A percentile compares a stretch with the other conserved stretches of the same genome.
Conservation (phyloP, 257 asterid species). For the Sherardia arvensis region DNA sequence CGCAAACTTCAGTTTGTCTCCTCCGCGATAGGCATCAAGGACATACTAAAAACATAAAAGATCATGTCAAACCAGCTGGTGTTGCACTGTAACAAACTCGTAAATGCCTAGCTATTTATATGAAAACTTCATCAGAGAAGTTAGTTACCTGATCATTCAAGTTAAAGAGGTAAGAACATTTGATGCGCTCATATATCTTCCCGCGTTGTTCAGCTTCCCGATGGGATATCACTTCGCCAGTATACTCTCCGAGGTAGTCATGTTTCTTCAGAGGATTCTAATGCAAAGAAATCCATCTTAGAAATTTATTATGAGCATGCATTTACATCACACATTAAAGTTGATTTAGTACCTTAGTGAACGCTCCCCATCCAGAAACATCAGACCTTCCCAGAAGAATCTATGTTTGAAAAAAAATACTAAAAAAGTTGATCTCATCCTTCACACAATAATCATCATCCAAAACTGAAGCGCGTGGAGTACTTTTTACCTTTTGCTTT, state of each 20-base stretch:
- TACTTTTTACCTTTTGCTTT: slow-evolving; percentile 73
- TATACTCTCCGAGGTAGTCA: slow-evolving; percentile 93
- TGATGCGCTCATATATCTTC: slow-evolving; percentile 80
- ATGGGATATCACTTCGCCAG: slow-evolving; percentile 91
- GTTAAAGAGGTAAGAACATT: slow-evolving; percentile 87
- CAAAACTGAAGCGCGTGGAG: slow-evolving; percentile 12
- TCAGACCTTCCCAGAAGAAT: slow-evolving; percentile 79
- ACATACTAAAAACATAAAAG: slow-evolving; percentile 67
- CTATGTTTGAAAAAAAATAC: slow-evolving; percentile 21
- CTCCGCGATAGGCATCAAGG: slow-evolving; percentile 91
- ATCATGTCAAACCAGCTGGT: too few relatives aligned
- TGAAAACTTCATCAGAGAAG: neutral
- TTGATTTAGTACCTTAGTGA: slow-evolving; percentile 49
- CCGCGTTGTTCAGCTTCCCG: slow-evolving; percentile 98
- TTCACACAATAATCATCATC: neutral
- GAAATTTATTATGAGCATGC: neutral
- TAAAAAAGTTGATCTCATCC: neutral
- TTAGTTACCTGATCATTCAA: slow-evolving; percentile 73
- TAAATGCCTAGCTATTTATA: too few relatives aligned
- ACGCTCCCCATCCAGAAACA: slow-evolving; percentile 98
- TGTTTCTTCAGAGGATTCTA: slow-evolving; percentile 82
- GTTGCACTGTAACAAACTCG: too few relatives aligned
- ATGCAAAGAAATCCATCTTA: slow-evolving; percentile 8
- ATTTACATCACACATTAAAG: neutral
- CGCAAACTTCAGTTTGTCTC: slow-evolving; percentile 93